A percentile compares a stretch with the other conserved stretches of the same genome.
Evolutionary conservation across 176 grass and related monocot genomes (phyloP).

Genomic region (Bonia amplexicaulis): DNA sequence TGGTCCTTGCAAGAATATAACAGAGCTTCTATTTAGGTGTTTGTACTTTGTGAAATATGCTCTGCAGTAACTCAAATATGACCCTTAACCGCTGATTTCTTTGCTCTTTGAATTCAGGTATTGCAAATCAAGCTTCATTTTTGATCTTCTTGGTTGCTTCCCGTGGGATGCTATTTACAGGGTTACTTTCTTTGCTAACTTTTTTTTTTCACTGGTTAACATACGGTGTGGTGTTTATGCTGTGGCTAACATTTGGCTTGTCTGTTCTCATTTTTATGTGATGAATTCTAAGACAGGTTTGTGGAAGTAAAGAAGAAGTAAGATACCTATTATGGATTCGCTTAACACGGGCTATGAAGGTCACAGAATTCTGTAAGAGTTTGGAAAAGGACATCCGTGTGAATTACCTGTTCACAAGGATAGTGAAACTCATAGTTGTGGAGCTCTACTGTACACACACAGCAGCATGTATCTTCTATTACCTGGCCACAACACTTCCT

Average conservation of each 20-base stretch:
- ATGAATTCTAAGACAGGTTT: conserved; percentile 38
- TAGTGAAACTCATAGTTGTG: conserved; percentile 92
- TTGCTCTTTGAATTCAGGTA: conserved; percentile 41
- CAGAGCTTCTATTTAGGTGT: not conserved
- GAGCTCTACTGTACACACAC: conserved; percentile 95
- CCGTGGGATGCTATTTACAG: conserved; percentile 96
- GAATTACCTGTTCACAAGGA: conserved; percentile 97
- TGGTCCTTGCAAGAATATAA: not conserved
- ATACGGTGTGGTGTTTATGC: not conserved
- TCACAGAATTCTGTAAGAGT: conserved; percentile 58
- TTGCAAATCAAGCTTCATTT: conserved; percentile 71
- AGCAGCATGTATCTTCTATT: conserved; percentile 94
- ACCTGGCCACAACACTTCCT: conserved; percentile 88
- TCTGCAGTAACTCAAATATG: not conserved
- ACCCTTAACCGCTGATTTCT: not conserved
- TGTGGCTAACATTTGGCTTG: not conserved
- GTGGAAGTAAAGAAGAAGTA: conserved; percentile 77
- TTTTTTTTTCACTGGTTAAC: not conserved
- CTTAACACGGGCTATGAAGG: conserved; percentile 59
- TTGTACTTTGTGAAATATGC: not conserved
- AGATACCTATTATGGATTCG: conserved; percentile 92
- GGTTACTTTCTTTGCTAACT: conserved; percentile 23
- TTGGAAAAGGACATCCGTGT: conserved; percentile 96
- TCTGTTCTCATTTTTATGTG: not conserved
- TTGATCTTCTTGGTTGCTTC: conserved; percentile 75